Base-by-base conservation (phyloP, 306 rosid genomes). In the Glycyrrhiza uralensis region DNA sequence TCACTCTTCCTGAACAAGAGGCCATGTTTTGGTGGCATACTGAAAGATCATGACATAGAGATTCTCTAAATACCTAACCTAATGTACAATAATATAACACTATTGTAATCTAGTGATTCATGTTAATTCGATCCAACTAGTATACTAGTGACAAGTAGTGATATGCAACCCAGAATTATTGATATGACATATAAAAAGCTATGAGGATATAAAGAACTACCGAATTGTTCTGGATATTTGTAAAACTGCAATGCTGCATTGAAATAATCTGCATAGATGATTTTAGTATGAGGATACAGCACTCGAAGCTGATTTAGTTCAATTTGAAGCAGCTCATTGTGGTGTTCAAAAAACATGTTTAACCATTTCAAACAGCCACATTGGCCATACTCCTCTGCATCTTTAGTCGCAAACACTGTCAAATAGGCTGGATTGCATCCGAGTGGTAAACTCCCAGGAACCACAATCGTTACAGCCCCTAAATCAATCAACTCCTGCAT, bases 371-470 rank as follows among this genome's bases (percentile, higher is more conserved):
- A 38, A 66, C 92, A 87, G 33, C 89, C 88, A 33, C 42, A 72
- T 58, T 50, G 44, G 45, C 84, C 85, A 75, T 83, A 86, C 68
- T 82, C 72, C 7, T 70, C 64, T 61, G 61, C 9, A 36, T 75
- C 60, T 4, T 0, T 9, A 18, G 81, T 76, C 2, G 50, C 76
- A 51, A 54, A 80, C 15, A 0, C 0, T 23, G 86, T 74, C 26
- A 87, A 78, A 46, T 61, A 80, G 7, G 59, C 28, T 3, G 87
- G 5, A 61, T 50, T 66, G 74, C 92, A 87, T 59, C 92, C 92
- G 38, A 84, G 84, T 62, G 92, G 92, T 29, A 82, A 75, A 69
- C 3, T 87, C 60, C 92, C 89, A 6, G 92, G 92, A 56, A 82
- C 85, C 67, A 87, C 12, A 14, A 87, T 20, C 4, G 79, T 82